Evolutionary conservation across 192 early-diverging fungal genomes (phyloP).

Genomic region (Gonapodya sp.): DNA sequence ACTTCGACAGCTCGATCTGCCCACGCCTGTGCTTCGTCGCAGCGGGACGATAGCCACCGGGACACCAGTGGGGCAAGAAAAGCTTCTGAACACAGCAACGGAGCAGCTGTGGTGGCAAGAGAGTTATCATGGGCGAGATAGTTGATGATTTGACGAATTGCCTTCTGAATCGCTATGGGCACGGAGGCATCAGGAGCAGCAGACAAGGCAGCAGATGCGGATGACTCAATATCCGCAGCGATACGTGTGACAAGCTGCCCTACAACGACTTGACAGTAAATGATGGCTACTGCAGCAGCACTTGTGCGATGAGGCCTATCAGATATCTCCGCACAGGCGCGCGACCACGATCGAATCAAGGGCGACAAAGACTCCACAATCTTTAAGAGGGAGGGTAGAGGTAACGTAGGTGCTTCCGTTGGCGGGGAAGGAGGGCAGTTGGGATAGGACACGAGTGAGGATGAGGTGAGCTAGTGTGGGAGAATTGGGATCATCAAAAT

Average conservation of each 20-base stretch:
- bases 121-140: background rate
- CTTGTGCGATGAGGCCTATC: background rate
- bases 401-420: background rate
- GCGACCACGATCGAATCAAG: background rate
- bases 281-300: background rate
- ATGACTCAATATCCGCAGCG: background rate
- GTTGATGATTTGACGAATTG: background rate
- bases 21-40: background rate
- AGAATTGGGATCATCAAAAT: no score
- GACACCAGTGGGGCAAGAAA: background rate
- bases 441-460: background rate
- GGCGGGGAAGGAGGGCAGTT: background rate
- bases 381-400: background rate
- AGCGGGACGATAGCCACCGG: background rate
- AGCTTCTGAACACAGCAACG: background rate
- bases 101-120: background rate
- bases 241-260: background rate
- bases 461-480: background rate
- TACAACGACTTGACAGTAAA: background rate
- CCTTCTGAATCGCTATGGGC: background rate
- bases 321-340: background rate
- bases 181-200: background rate
- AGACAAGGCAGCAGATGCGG: background rate
- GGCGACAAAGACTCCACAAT: background rate
- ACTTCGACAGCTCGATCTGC: background rate